A percentile compares a stretch with the other conserved stretches of the same genome.
Evolutionary conservation across 768 basidiomycete genomes (phyloP).

Genomic region (Boletus reticulatus): DNA sequence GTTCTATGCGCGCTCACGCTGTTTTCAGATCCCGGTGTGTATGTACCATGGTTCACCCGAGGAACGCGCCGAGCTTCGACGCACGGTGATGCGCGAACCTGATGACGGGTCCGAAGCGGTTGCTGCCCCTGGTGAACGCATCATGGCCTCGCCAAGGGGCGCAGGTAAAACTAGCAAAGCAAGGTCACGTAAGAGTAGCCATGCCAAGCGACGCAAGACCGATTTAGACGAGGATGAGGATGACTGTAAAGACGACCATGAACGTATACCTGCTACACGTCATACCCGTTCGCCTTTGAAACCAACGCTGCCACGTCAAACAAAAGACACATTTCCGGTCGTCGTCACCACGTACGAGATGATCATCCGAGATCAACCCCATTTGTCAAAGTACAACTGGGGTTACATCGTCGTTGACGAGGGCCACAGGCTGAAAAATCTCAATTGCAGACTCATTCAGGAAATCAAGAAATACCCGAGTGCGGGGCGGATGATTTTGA

Average conservation of each 20-base stretch:
- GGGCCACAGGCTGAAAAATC: slow-evolving; percentile 93
- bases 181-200: slow-evolving; percentile 8
- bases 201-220: slow-evolving; percentile 22
- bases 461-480: slow-evolving; percentile 87
- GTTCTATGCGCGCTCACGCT: background rate
- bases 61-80: slow-evolving; percentile 77
- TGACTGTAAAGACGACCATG: slow-evolving; percentile 5
- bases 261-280: slow-evolving; percentile 18
- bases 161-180: slow-evolving; percentile 15
- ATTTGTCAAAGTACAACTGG: slow-evolving; percentile 68
- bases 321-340: slow-evolving; percentile 60
- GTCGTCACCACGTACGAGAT: slow-evolving; percentile 92
- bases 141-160: slow-evolving; percentile 21
- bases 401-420: slow-evolving; percentile 96
- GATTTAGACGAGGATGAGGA: slow-evolving; percentile 2
- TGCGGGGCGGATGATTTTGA: slow-evolving; percentile 89
- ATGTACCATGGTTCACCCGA: slow-evolving; percentile 88
- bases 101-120: slow-evolving; percentile 23
- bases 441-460: slow-evolving; percentile 85
- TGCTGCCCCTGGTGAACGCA: slow-evolving; percentile 23
- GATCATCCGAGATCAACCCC: slow-evolving; percentile 76
- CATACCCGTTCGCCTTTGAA: slow-evolving; percentile 13
- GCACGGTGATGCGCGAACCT: slow-evolving; percentile 49
- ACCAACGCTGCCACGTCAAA: slow-evolving; percentile 11
- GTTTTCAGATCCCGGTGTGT: slow-evolving; percentile 70